Base-by-base conservation (phyloP, 2,329 filamentous ascomycete genomes). In the Pestalotiopsis sp. region DNA sequence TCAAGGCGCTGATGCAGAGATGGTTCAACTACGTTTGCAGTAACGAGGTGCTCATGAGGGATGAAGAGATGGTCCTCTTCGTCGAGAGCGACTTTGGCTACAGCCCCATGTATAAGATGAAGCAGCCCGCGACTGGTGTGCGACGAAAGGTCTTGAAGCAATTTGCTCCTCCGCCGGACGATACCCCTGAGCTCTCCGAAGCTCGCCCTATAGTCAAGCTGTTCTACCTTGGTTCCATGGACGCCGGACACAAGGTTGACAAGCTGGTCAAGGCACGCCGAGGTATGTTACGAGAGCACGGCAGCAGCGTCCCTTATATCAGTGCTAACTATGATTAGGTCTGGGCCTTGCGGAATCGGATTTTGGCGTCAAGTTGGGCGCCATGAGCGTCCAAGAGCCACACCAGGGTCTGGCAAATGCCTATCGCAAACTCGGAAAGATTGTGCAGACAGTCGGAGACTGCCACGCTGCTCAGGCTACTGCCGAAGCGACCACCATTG, bases 71-170 rank as follows among this genome's bases (percentile, higher is more conserved):
- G 90, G 90, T 98, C 4, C 91, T 98, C 70, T 99, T 99, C 76
- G 94, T 99, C n/a, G 96, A 99, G 82, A 97, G 94, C 78, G 96
- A 99, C 80, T 98, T 98, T 80, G 96, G 96, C 56, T 99, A 99
- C 81, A 98, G 94, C 76, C 96, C 96, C 1, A 92, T 98, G 77
- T 91, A 98, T 61, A 92, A 95, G 80, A 94, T 94, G 87, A 97
- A 97, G 85, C 96, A 99, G 81, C 96, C 96, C 25, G 96, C 96
- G 9, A 99, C 96, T 1, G 96, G 96, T 58, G 94, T 99, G 74
- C 90, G 96, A 71, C 89, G 96, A 78, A 98, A 98, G 84, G 92
- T 98, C 70, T 86, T 99, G 79, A 99, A 99, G 86, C 96, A 99
- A 80, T 99, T 99, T 81, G 95, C 96, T 49, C 96, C 96, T 39